phyloP scores from a whole-genome alignment of 768 basidiomycete genomes.

The Scleroderma bovista region DNA sequence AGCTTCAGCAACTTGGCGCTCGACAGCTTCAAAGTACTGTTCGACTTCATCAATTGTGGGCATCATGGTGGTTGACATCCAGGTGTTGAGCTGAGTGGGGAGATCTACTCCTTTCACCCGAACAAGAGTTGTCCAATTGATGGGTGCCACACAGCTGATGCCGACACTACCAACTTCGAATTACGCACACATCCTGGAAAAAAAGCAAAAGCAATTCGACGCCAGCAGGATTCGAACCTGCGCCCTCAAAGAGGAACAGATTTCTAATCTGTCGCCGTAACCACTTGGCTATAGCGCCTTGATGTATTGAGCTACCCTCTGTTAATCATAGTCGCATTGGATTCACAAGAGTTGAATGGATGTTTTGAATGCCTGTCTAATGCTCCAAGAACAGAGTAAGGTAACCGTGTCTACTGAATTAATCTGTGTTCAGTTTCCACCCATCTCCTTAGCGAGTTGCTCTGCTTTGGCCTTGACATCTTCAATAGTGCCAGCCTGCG shows the following conservation, averaged over 20 bases:
- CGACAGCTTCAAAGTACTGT: constrained; percentile 61
- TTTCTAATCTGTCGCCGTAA: constrained; percentile 78
- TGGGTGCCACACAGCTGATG: background rate
- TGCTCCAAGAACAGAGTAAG: constrained; percentile 3
- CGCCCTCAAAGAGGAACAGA: constrained; percentile 68
- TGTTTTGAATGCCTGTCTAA: constrained; percentile 1
- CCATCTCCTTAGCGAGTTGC: constrained; percentile 94
- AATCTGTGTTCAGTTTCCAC: constrained; percentile 30
- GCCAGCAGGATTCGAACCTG: constrained; percentile 66
- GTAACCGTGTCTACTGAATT: constrained; percentile 8
- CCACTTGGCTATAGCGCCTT: constrained; percentile 75
- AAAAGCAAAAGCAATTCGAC: constrained; percentile 32
- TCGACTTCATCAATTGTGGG: constrained; percentile 62
- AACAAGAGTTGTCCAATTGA: background rate
- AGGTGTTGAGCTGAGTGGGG: background rate
- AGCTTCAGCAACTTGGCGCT: constrained; percentile 55
- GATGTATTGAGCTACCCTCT: background rate
- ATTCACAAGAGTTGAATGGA: background rate
- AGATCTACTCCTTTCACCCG: too few species aligned
- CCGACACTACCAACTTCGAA: too few species aligned
- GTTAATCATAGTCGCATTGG: background rate
- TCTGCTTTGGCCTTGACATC: constrained; percentile 98
- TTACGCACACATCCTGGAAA: background rate
- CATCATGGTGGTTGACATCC: constrained; percentile 22
- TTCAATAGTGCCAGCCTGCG: constrained; percentile 83